Conservation (phyloP, 768 basidiomycete species). For the Clitopilus hobsonii region DNA sequence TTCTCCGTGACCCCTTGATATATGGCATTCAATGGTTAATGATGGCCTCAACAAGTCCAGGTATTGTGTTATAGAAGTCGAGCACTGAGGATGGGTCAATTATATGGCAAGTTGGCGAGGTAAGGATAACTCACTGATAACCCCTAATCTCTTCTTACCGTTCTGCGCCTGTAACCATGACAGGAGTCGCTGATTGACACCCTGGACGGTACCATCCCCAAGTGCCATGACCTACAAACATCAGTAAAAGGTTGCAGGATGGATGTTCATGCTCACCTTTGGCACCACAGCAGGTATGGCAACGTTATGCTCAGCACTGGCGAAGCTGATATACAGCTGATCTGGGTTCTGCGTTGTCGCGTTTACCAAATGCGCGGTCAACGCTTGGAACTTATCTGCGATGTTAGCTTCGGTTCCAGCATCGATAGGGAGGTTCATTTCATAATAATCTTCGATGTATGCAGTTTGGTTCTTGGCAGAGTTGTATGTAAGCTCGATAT, state of each 20-base stretch:
- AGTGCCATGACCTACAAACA: constrained; percentile 35
- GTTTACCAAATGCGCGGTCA: constrained; percentile 34
- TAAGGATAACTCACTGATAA: constrained; percentile 35
- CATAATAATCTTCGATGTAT: constrained; percentile 42
- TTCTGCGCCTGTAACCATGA: constrained; percentile 37
- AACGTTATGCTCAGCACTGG: constrained; percentile 35
- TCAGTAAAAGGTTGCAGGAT: neutral
- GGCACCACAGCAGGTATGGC: constrained; percentile 31
- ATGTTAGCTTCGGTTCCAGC: constrained; percentile 34
- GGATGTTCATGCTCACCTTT: constrained; percentile 17
- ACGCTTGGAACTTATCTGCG: constrained; percentile 36
- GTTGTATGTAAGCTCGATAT: constrained; percentile 41
- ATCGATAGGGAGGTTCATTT: constrained; percentile 24
- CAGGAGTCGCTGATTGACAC: constrained; percentile 40
- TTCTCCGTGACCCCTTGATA: too few species aligned
- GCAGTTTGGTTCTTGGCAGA: constrained; percentile 28
- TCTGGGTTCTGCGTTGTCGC: constrained; percentile 32
- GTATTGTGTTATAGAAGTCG: constrained; percentile 43
- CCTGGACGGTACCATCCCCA: constrained; percentile 31
- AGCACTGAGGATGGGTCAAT: constrained; percentile 30
- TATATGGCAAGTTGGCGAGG: neutral
- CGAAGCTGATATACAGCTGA: constrained; percentile 44
- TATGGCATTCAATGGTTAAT: constrained; percentile 26
- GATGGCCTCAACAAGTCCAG: constrained; percentile 41
- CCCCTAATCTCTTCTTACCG: constrained; percentile 40